Evolutionary conservation across 192 early-diverging fungal genomes (phyloP), one percentile per base, ranked within the genome.

Genomic region (Gryganskiella cystojenkinii): DNA sequence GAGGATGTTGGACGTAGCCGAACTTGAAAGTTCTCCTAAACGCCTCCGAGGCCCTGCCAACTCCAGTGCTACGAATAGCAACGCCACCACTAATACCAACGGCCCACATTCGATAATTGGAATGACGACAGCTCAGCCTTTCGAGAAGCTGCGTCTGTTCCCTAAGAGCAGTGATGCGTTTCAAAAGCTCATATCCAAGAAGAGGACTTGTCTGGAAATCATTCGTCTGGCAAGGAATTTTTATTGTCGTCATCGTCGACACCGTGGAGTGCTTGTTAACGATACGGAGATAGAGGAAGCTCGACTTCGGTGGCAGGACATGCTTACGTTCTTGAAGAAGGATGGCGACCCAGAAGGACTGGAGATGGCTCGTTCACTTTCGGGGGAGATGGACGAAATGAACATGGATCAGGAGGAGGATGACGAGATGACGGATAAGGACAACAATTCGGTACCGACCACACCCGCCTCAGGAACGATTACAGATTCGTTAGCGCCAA

Each of bases 161-260:
- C 83, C 83, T 5, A 43, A 49, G 49, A 75, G 71, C 24, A 56
- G 70, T 5, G 54, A 61, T 0, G 42, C 64, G 0, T 80, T 80
- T 37, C 58, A 62, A 47, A 28, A 43, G 15, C 54, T 51, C 37
- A 13, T 40, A 19, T 70, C 71, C 17, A 71, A 70, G 14, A 59
- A 75, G 10, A 74, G 58, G 25, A 50, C 59, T 24, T 76, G 79
- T 34, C 45, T 74, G 46, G 70, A 82, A 35, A 71, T 68, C 14
- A 51, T 84, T n/a, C 66, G 78, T 15, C 33, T 82, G n/a, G 47
- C 76, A 17, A 58, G 68, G 17, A 84, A 73, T 28, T 50, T 82
- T 9, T 80, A 76, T 42, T 72, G 71, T n/a, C 55, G 80, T 14
- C 65, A 65, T 13, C 10, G 44, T 28, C 53, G 76, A 55, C 60